A percentile compares a stretch with the other conserved stretches of the same genome.
Evolutionary conservation across 2,329 filamentous ascomycete species (phyloP).

Genomic region (Aspergillus clavatus): DNA sequence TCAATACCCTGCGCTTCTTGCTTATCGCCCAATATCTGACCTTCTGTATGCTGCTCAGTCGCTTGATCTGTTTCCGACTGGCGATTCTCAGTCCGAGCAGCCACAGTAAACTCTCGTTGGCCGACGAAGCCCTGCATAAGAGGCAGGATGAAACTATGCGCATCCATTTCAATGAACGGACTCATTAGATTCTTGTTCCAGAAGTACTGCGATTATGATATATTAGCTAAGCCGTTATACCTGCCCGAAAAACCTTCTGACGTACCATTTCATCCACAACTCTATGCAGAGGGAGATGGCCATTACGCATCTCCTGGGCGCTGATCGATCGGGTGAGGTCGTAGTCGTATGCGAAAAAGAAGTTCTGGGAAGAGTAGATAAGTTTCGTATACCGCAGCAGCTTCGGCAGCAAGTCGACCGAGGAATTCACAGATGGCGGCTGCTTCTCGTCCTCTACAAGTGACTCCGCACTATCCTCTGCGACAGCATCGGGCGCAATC

Average conservation of each 20-base stretch:
- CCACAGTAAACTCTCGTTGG: slow-evolving; percentile 73
- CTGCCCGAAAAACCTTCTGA: background rate
- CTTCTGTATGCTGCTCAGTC: slow-evolving; percentile 20
- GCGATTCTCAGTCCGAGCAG: slow-evolving; percentile 33
- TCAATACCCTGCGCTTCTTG: slow-evolving; percentile 25
- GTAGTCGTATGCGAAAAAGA: slow-evolving; percentile 93
- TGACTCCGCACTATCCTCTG: slow-evolving; percentile 3
- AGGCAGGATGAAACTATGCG: slow-evolving; percentile 68
- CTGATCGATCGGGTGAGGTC: slow-evolving; percentile 71
- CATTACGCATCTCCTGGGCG: slow-evolving; percentile 35
- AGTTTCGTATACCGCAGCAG: slow-evolving; percentile 77
- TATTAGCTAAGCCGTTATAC: background rate
- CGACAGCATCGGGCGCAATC: slow-evolving; percentile 3
- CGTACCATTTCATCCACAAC: slow-evolving; percentile 63
- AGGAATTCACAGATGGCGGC: slow-evolving; percentile 31
- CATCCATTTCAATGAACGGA: slow-evolving; percentile 69
- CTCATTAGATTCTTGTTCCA: slow-evolving; percentile 78
- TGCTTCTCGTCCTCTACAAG: slow-evolving; percentile 6
- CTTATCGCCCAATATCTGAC: slow-evolving; percentile 42
- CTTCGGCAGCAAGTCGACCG: slow-evolving; percentile 68
- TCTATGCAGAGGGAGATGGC: slow-evolving; percentile 61
- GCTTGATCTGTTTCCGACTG: slow-evolving; percentile 8
- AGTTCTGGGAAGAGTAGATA: slow-evolving; percentile 78
- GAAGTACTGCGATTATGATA: slow-evolving; percentile 57
- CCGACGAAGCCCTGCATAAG: slow-evolving; percentile 93